Evolutionary conservation across 345 rosid genomes (phyloP).

Genomic region (Corchorus capsularis): DNA sequence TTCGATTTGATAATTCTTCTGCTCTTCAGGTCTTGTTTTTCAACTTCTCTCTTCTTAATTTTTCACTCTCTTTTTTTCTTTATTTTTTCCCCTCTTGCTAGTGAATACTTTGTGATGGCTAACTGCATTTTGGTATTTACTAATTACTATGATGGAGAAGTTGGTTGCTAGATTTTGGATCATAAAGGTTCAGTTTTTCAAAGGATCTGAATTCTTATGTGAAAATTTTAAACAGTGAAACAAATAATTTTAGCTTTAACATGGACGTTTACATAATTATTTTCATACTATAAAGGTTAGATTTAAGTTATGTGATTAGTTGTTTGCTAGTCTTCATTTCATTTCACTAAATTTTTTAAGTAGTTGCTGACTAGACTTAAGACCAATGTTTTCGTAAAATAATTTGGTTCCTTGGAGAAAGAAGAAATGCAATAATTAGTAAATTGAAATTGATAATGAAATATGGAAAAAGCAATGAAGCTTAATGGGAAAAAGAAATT

Average conservation of each 20-base stretch:
- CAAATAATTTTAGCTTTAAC: not conserved
- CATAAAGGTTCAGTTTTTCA: not conserved
- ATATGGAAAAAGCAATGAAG: not conserved
- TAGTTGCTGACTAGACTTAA: too few species aligned
- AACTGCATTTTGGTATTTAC: not conserved
- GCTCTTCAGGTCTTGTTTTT: slow-evolving; percentile 49
- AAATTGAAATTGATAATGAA: not conserved
- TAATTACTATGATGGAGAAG: not conserved
- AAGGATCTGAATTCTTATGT: not conserved
- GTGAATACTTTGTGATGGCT: not conserved
- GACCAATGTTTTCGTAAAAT: not conserved
- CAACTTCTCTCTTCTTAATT: not conserved
- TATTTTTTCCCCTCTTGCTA: not conserved
- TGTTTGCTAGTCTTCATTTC: not conserved
- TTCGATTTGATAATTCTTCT: slow-evolving; percentile 68
- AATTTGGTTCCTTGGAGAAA: not conserved
- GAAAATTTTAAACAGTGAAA: not conserved
- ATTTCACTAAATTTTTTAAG: not conserved
- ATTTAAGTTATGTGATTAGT: not conserved
- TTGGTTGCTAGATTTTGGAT: not conserved
- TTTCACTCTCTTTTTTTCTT: not conserved
- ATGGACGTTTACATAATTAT: slow-evolving; percentile 1
- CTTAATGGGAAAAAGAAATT: not conserved
- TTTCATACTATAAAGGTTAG: not conserved
- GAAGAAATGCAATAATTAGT: not conserved